Base-by-base conservation (phyloP, 2,329 filamentous ascomycete species). In the Cercospora zeina region DNA sequence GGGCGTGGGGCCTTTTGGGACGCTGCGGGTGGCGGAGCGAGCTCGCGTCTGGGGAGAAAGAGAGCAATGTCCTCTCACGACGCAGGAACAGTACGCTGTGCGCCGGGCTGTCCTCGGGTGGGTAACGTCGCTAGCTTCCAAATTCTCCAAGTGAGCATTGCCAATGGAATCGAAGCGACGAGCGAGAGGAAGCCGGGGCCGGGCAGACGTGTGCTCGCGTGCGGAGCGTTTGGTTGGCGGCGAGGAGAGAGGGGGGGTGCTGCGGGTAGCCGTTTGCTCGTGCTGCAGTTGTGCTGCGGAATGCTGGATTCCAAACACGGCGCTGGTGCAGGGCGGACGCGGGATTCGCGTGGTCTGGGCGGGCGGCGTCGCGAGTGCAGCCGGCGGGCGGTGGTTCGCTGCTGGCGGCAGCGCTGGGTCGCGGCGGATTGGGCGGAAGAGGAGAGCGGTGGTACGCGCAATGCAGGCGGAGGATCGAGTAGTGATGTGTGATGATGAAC, bases 101-200 rank as follows among this genome's bases (percentile, higher is more conserved):
- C 49, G 47, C 50, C 58, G 42, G 58, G 34, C 39, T 36, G 24
- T 42, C 58, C 34, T 39, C 58, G 31, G 30, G 34, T 54, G 58
- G 34, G 34, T 16, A 24, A 39, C 45, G 58, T 60, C 58, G 58
- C 58, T 42, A 33, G 50, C 58, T 54, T 60, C 58, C 58, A 54
- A 60, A 60, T 60, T 27, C 24, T 24, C 36, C 49, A 49, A 60
- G 42, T 45, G 34, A 45, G 58, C 58, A 60, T 60, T 54, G 58
- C 58, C 58, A 54, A 54, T 54, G 47, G 58, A n/a, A n/a, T 36
- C 16, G 36, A 24, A 21, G 50, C 47, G 37, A 54, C 7, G 49
- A 21, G 49, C 50, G 58, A 37, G 39, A 24, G 30, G 37, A 36
- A 54, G 36, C 58, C 58, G 58, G 39, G 21, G 58, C 37, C 42